Evolutionary conservation across 257 asterid genomes (phyloP), one percentile per base, ranked within the genome.

Genomic region (Haberlea rhodopensis): DNA sequence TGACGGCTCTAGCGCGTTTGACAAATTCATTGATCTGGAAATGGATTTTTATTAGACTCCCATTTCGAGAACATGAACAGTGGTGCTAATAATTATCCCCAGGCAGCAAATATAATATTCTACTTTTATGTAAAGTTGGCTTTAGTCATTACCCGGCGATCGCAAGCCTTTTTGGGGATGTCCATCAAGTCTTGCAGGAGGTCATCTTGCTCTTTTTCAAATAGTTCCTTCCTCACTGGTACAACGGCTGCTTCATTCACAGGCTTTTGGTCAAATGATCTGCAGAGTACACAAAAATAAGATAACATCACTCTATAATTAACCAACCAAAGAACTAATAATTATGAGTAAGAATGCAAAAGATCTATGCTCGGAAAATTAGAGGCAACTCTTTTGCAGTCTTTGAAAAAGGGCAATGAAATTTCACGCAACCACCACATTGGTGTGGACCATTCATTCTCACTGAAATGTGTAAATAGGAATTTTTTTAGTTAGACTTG

Each of bases 121-220:
- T 5, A 58, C 10, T 15, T 3, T 11, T 56, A 43, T n/a, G 52
- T 23, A 22, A 71, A 37, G 18, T 69, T 37, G 43, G 69, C n/a
- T 13, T 40, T 37, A 37, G 16, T 37, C 80, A 59, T n/a, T 77
- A 92, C 99, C 89, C 86, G 78, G 15, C 96, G 96, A 68, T 92
- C 99, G 60, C 97, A 89, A 63, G 97, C 94, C 70, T 89, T 92
- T 81, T 90, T 92, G 23, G 99, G 99, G 65, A 92, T 87, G 66
- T 92, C 97, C 62, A 84, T 89, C 76, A 92, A 75, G 76, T 92
- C 99, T 32, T 74, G 76, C 21, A 92, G 90, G 26, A 92, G 96
- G 71, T 92, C 96, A 21, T 90, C 96, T 79, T 92, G 99, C 71
- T 92, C 99, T 76, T 81, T 89, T 78, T 92, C 97, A 54, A 89